Evolutionary conservation across 768 basidiomycete genomes (phyloP), one percentile per base, ranked within the genome.

Genomic region (Dentipellis sp.): DNA sequence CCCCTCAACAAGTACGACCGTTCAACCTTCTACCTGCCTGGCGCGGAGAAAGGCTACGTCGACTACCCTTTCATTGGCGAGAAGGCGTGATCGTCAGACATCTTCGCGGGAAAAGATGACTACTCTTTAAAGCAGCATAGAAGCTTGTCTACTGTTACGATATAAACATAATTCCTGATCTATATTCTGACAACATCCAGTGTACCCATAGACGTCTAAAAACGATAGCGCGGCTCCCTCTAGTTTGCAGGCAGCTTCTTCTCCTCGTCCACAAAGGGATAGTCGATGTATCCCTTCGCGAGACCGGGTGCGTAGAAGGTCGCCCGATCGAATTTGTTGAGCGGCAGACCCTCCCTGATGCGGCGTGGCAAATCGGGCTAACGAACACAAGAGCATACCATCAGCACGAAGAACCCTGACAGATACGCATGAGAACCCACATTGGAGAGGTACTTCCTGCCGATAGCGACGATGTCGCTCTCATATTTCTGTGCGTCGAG

Each of bases 391-490:
- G n/a, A 6, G 6, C 29, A 17, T 6, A n/a, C 36, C 17, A 52
- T 42, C 11, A 23, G n/a, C 19, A 36, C 7, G 14, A 52, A 36
- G 14, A 23, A 2, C 11, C 29, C 11, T 19, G 16, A 17, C 14
- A 12, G 6, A 7, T 12, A 36, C 16, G 29, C 29, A 29, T 23
- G 8, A 19, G 8, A 19, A 53, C 59, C 37, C 23, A 75, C 74
- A 49, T 66, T 66, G 14, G 64, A 53, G 22, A 68, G 57, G 58
- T 62, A 68, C 34, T 52, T 37, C 10, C 66, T 56, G 2, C 66
- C 67, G 38, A 68, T 64, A 2, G 60, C 66, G 17, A 66, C 52
- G 10, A 66, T 54, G 16, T 62, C 50, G 10, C 53, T 59, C 2
- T 55, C 58, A 42, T 58, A 54, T 19, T 45, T 45, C 19, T 63